These are phyloP conservation scores for Raddia guianensis DNA, from an alignment of 176 grass and related monocot species.

Conservation along the genomic window DNA sequence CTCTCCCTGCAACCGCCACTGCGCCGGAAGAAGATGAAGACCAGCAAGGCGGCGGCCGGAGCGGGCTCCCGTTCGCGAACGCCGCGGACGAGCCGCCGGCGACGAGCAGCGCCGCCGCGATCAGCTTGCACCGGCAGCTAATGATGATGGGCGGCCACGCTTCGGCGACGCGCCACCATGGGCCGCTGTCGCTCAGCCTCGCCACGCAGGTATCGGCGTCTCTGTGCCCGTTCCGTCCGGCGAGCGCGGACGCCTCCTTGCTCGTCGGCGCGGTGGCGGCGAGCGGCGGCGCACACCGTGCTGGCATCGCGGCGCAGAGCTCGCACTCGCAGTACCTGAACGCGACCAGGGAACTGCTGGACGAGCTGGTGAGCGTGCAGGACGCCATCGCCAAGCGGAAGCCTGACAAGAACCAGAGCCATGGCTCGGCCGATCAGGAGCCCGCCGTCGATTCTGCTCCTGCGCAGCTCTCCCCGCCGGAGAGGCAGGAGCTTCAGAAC, in stretches of 20 bases:
- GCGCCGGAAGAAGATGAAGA: conserved; percentile 37
- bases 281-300: conserved; percentile 28
- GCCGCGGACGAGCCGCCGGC: not conserved
- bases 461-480: conserved; percentile 59
- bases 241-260: conserved; percentile 36
- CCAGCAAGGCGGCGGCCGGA: conserved; percentile 34
- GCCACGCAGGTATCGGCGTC: conserved; percentile 58
- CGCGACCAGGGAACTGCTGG: conserved; percentile 63
- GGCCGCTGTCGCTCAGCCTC: conserved; percentile 64
- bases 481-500: conserved; percentile 83
- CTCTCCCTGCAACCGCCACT: conserved; percentile 43
- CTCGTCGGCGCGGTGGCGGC: conserved; percentile 22
- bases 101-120: conserved; percentile 37
- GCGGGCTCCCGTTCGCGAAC: conserved; percentile 34
- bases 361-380: conserved; percentile 60
- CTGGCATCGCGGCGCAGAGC: conserved; percentile 46
- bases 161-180: conserved; percentile 48
- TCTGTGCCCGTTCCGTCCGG: conserved; percentile 51
- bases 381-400: conserved; percentile 51
- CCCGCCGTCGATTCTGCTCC: conserved; percentile 29
- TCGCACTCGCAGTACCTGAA: conserved; percentile 68
- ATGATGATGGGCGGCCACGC: conserved; percentile 48
- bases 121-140: conserved; percentile 56
- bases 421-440: conserved; percentile 54
- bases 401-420: conserved; percentile 43